Base-by-base conservation (phyloP, 768 basidiomycete species). In the Phaeotremella skinneri region DNA sequence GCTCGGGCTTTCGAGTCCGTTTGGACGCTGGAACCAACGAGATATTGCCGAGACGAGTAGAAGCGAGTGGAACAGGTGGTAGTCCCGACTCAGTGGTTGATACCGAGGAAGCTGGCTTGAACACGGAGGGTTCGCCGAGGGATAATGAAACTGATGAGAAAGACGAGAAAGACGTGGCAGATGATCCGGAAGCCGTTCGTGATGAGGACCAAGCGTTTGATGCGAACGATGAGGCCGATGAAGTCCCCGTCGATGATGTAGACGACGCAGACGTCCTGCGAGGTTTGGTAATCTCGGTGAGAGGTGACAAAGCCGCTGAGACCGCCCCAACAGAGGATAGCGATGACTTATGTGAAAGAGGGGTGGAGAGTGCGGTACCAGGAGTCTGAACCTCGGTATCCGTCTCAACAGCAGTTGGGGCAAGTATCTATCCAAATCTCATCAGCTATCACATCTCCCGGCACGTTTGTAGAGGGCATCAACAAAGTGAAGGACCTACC, bases 401-500 rank as follows among this genome's bases (percentile, higher is more conserved):
- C 9, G 34, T 7, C 9, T n/a, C n/a, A n/a, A 17, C 17, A 37
- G 7, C 34, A 17, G 17, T 17, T 17, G 43, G 43, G 20, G 43
- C 21, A 6, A 45, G 43, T 45, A 45, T 45, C 43, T 13, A 20
- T 45, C 37, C n/a, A n/a, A n/a, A n/a, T n/a, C n/a, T n/a, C n/a
- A n/a, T n/a, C n/a, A n/a, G n/a, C n/a, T n/a, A n/a, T n/a, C n/a
- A n/a, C n/a, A n/a, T n/a, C n/a, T n/a, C n/a, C n/a, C n/a, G n/a
- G n/a, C n/a, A n/a, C n/a, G n/a, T n/a, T n/a, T n/a, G n/a, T n/a
- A n/a, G n/a, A n/a, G n/a, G n/a, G n/a, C n/a, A n/a, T n/a, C n/a
- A n/a, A n/a, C n/a, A n/a, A n/a, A 39, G n/a, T 9, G 29, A 39
- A 21, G 21, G 27, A 64, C 71, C 66, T 56, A 70, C 71, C 52